Base-by-base conservation (phyloP, 2,329 filamentous ascomycete genomes). In the Blastomyces emzantsi region DNA sequence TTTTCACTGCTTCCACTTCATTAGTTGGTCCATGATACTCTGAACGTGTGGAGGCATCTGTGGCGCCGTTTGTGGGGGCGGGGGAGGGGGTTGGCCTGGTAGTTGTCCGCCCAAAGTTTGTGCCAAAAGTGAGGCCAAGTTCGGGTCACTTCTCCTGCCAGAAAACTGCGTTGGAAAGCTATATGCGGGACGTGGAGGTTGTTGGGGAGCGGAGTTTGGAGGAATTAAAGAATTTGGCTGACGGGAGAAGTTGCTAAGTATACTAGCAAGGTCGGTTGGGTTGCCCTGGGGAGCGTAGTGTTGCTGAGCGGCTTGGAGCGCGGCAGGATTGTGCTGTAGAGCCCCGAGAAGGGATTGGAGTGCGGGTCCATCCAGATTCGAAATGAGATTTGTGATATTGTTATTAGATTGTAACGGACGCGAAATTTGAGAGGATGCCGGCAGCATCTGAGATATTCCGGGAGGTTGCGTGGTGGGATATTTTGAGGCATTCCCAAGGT, bases 311-410 rank as follows among this genome's bases (percentile, higher is more conserved):
- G 73, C 67, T 33, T 73, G 73, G 43, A 71, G 65, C 13, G 76
- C 72, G 45, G 77, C 76, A 25, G 78, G 74, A 45, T 72, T 73
- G 62, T 75, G 75, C 63, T 81, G 77, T 62, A 91, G 81, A 9
- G 85, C 83, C 22, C 85, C 81, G 6, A 92, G 76, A 5, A 93
- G 77, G 62, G 84, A 87, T 70, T 91, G 89, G n/a, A 93, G 77
- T 6, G 86, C 85, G 49, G 82, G 81, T 45, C 85, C 84, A 68
- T 92, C 89, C 36, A 92, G 79, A 45, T 84, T 85, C 17, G 85
- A 82, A 66, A 92, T 85, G 51, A 90, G 75, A 63, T 80, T 86
- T 17, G 85, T 84, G 58, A 90, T 77, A 65, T 88, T 87, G 59
- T 76, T 71, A 62, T 75, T 72, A 61, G 55, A 73, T 57, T 69